phyloP scores from a whole-genome alignment of 2,329 filamentous ascomycete species.

The Didymellaceae sp. region DNA sequence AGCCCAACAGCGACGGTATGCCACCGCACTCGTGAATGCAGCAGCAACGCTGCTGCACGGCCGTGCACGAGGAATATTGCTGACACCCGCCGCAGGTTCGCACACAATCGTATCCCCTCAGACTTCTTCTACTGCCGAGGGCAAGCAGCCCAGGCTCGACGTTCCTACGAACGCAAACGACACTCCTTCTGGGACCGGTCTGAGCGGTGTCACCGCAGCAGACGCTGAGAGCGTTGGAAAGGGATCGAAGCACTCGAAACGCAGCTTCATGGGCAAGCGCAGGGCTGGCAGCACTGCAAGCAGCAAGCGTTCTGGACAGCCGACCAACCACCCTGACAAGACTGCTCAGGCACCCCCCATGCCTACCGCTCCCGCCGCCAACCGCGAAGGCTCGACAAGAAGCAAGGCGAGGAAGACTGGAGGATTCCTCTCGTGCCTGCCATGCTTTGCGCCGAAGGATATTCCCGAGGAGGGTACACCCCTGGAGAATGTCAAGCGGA shows the following conservation, averaged over 20 bases:
- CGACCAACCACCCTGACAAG: conserved; percentile 50
- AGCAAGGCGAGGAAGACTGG: conserved; percentile 52
- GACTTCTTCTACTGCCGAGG: conserved; percentile 42
- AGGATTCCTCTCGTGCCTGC: conserved; percentile 60
- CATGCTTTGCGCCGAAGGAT: conserved; percentile 71
- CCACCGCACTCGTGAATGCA: conserved; percentile 10
- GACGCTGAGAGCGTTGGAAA: conserved; percentile 54
- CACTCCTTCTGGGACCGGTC: conserved; percentile 47
- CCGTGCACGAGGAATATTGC: not conserved
- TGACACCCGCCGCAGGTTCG: conserved; percentile 9
- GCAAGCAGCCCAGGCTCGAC: conserved; percentile 47
- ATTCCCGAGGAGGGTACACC: conserved; percentile 58
- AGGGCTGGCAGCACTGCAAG: conserved; percentile 55
- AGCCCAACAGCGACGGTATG: conserved; percentile 46
- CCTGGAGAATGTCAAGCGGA: conserved; percentile 53
- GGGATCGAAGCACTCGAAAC: conserved; percentile 52
- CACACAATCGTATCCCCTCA: conserved; percentile 27
- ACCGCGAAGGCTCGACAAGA: conserved; percentile 44
- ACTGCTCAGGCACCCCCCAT: conserved; percentile 41
- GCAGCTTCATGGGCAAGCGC: conserved; percentile 54
- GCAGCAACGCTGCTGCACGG: not conserved
- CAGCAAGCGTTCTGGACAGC: conserved; percentile 53
- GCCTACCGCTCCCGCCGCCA: conserved; percentile 35
- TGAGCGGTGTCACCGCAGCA: conserved; percentile 54
- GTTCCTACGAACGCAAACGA: conserved; percentile 45